Percentiles rank a stretch among this genome's conserved stretches.
Evolutionary conservation across 2,329 filamentous ascomycete genomes (phyloP).

Genomic region (Diaporthe aspalathi): DNA sequence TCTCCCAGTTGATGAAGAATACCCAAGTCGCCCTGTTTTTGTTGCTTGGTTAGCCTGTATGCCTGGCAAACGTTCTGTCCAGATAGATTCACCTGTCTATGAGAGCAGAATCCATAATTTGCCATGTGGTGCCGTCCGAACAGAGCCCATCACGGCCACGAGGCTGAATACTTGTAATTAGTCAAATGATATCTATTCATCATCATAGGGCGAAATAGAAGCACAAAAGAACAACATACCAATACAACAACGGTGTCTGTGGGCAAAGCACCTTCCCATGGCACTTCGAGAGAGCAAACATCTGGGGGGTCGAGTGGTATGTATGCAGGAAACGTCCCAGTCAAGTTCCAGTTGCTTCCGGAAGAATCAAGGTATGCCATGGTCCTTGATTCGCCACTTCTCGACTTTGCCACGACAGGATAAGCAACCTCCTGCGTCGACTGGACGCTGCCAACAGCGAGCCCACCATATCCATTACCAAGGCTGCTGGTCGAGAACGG

Average conservation of each 20-base stretch:
- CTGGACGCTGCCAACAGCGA: slow-evolving; percentile 25
- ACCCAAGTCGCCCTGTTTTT: neutral
- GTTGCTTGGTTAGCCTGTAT: too few species aligned
- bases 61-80: too few species aligned
- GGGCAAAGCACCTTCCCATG: neutral
- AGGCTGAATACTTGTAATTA: neutral
- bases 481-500: slow-evolving; percentile 17
- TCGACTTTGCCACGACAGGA: slow-evolving; percentile 10
- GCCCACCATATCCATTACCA: slow-evolving; percentile 7
- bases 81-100: too few species aligned
- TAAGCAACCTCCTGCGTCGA: slow-evolving; percentile 10
- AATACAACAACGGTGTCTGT: neutral
- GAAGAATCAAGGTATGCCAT: neutral
- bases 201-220: too few species aligned
- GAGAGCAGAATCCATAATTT: slow-evolving; percentile 8
- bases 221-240: neutral
- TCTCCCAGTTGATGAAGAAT: neutral
- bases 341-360: slow-evolving; percentile 12
- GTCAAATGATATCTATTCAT: neutral
- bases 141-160: neutral
- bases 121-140: neutral
- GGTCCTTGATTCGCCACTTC: slow-evolving; percentile 10
- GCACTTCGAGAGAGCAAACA: neutral
- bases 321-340: neutral
- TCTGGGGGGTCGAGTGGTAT: neutral